These are phyloP conservation scores for Hyaloperonospora arabidopsidis DNA, from an alignment of 352 stramenopile species.

Conservation along the genomic window DNA sequence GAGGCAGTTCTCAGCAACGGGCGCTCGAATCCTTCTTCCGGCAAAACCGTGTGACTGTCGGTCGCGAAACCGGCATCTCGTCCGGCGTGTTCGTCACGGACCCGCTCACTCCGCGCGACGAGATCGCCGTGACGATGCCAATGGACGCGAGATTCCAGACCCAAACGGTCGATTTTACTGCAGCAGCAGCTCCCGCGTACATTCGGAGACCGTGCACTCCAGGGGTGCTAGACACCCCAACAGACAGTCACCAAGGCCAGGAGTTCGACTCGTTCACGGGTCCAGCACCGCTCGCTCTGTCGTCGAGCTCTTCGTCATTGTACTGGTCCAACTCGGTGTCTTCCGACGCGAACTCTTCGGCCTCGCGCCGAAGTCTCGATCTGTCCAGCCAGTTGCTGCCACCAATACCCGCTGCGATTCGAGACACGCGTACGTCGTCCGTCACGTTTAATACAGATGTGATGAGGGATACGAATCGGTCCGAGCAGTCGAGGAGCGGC, in stretches of 20 bases:
- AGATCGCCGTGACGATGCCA: conserved; percentile 29
- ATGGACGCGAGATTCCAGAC: conserved; percentile 8
- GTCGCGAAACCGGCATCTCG: conserved; percentile 15
- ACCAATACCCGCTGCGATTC: not conserved
- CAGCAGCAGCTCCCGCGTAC: conserved; percentile 12
- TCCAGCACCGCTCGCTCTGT: conserved; percentile 9
- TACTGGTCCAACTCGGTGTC: conserved; percentile 13
- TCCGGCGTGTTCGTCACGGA: conserved; percentile 24
- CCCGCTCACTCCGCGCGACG: conserved; percentile 28
- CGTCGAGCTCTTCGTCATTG: conserved; percentile 1
- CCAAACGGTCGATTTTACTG: conserved; percentile 15
- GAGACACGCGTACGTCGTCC: not conserved
- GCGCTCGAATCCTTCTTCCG: conserved; percentile 48
- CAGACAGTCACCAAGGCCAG: conserved; percentile 16
- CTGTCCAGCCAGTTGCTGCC: conserved; percentile 2
- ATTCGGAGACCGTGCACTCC: not conserved
- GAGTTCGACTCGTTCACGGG: conserved; percentile 30
- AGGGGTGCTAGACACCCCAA: conserved; percentile 22
- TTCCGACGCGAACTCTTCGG: conserved; percentile 16
- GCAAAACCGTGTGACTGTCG: conserved; percentile 37
- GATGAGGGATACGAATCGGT: conserved; percentile 25
- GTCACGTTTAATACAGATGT: not conserved
- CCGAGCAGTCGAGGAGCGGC: conserved; percentile 27
- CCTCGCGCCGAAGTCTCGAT: conserved; percentile 19
- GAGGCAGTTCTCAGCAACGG: conserved; percentile 36